These are phyloP conservation scores for Aspergillus sergii DNA, from an alignment of 2,329 filamentous ascomycete genomes.

Conservation along the genomic window DNA sequence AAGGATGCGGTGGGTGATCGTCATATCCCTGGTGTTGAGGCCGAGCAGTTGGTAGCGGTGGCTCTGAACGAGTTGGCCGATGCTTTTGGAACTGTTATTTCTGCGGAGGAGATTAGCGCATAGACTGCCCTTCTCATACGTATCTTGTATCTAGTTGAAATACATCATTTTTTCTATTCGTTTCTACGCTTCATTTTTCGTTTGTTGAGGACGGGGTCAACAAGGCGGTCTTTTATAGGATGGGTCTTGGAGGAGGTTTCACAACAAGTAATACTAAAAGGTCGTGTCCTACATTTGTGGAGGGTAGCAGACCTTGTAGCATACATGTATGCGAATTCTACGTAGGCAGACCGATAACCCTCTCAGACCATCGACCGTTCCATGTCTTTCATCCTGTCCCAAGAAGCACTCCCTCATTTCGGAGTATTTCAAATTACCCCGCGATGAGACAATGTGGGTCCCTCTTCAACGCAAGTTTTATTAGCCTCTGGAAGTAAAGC, in stretches of 20 bases:
- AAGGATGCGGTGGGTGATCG: slow-evolving; percentile 67
- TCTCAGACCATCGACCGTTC: background rate
- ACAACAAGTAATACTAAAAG: background rate
- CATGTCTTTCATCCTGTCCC: background rate
- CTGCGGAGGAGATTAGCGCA: slow-evolving; percentile 48
- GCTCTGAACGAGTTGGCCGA: slow-evolving; percentile 63
- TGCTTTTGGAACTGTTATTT: slow-evolving; percentile 64
- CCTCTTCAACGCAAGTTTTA: background rate
- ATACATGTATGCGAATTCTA: background rate
- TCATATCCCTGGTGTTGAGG: slow-evolving; percentile 63
- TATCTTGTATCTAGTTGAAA: background rate
- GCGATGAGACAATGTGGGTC: background rate
- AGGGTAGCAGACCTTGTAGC: background rate
- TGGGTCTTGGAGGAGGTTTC: background rate
- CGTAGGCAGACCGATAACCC: background rate
- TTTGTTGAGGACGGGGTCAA: too few relatives aligned
- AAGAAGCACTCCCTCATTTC: too few relatives aligned
- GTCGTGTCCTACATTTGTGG: background rate
- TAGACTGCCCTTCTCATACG: background rate
- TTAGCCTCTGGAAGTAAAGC: too few relatives aligned
- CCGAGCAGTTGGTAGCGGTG: slow-evolving; percentile 53
- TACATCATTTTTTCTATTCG: background rate
- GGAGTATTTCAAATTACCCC: background rate
- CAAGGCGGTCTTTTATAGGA: too few relatives aligned
- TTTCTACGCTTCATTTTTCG: background rate